Percentiles rank a stretch among this genome's conserved stretches.
phyloP scores from a whole-genome alignment of 495 filamentous ascomycete species.

The Aspergillus biplanus region DNA sequence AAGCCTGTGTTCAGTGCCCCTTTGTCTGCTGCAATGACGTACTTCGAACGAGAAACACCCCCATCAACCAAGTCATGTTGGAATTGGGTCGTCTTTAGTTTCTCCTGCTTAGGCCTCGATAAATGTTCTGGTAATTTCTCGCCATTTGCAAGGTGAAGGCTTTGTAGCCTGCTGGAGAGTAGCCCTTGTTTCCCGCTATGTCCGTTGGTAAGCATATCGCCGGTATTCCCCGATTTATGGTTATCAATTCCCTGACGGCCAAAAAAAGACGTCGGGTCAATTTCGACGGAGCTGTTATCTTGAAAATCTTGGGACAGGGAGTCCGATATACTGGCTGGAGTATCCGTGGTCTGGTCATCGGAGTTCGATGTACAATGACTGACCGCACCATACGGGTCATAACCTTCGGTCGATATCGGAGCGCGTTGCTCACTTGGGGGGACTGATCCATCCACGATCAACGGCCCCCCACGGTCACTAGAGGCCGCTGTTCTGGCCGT shows the following conservation, averaged over 20 bases:
- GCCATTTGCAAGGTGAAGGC: constrained; percentile 42
- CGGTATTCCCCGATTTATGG: constrained; percentile 24
- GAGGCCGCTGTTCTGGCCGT: constrained; percentile 31
- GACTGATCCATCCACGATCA: constrained; percentile 52
- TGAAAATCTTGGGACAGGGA: constrained; percentile 46
- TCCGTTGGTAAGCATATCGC: constrained; percentile 22
- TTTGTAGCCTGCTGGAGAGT: constrained; percentile 44
- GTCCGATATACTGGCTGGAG: constrained; percentile 48
- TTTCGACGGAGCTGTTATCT: constrained; percentile 42
- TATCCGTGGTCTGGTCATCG: constrained; percentile 47
- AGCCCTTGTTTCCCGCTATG: constrained; percentile 35
- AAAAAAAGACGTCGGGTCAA: constrained; percentile 36
- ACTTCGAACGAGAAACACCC: constrained; percentile 37
- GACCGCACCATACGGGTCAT: constrained; percentile 38
- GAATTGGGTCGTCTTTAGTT: constrained; percentile 28
- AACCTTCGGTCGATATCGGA: constrained; percentile 30
- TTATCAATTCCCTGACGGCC: constrained; percentile 34
- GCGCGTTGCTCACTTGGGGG: constrained; percentile 39
- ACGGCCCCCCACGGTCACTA: constrained; percentile 43
- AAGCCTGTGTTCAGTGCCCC: constrained; percentile 19
- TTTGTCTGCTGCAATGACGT: constrained; percentile 39
- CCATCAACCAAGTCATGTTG: constrained; percentile 31
- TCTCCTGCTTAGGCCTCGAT: constrained; percentile 36
- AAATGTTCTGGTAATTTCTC: constrained; percentile 35
- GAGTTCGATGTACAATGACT: constrained; percentile 44